phyloP scores from a whole-genome alignment of 352 stramenopile species.

The Phytophthora citrophthora region DNA sequence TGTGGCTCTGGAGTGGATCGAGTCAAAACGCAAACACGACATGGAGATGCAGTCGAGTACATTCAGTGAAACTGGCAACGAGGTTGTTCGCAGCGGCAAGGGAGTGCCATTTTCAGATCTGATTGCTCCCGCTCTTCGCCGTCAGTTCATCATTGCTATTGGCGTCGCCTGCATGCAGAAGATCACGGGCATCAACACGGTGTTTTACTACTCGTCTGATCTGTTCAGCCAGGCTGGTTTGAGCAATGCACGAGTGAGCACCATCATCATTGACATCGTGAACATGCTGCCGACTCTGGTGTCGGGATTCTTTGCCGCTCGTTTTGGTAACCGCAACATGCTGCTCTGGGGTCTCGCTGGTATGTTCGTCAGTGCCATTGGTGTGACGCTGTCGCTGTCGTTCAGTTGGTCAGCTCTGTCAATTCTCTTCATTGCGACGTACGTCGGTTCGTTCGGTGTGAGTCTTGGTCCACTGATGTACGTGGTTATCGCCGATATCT shows the following conservation, averaged over 20 bases:
- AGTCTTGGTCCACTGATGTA: constrained; percentile 48
- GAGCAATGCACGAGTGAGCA: constrained; percentile 38
- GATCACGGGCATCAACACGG: constrained; percentile 61
- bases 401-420: constrained; percentile 35
- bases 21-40: constrained; percentile 44
- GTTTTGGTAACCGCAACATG: constrained; percentile 45
- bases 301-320: constrained; percentile 32
- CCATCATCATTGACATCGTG: constrained; percentile 44
- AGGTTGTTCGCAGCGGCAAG: constrained; percentile 38
- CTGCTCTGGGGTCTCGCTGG: constrained; percentile 36
- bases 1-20: constrained; percentile 44
- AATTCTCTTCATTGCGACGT: constrained; percentile 48
- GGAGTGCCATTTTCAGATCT: constrained; percentile 37
- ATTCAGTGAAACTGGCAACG: constrained; percentile 34
- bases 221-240: constrained; percentile 47
- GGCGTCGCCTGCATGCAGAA: constrained; percentile 46
- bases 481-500: constrained; percentile 53
- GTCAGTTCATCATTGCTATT: constrained; percentile 49
- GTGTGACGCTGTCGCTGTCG: constrained; percentile 44
- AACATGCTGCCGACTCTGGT: constrained; percentile 47
- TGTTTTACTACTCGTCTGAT: constrained; percentile 64
- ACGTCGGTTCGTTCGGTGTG: constrained; percentile 39
- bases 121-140: constrained; percentile 30
- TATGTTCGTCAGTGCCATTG: constrained; percentile 46
- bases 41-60: constrained; percentile 39